Base-by-base conservation (phyloP, 2,329 filamentous ascomycete species). In the Teratosphaeria zuluensis region DNA sequence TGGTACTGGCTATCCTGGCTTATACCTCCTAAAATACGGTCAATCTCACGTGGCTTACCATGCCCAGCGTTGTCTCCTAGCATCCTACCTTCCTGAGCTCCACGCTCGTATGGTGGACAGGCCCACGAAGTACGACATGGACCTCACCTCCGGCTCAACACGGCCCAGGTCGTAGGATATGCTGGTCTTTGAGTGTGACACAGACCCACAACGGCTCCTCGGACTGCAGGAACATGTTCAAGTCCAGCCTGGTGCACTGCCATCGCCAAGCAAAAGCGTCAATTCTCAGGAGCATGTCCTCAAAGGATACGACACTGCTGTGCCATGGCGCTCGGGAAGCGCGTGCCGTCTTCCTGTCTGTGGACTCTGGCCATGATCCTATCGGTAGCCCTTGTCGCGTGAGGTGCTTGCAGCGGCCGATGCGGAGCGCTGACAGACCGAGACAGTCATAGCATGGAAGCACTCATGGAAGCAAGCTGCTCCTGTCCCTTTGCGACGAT, bases 321-420 rank as follows among this genome's bases (percentile, higher is more conserved):
- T 16, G 11, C 35, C 7, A 42, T 42, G 35, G 11, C 35, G n/a
- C 35, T 16, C 12, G 35, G 12, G 1, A 42, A 16, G 35, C n/a
- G 12, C 14, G 11, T 16, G 35, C 35, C 35, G 1, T 42, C 7
- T 42, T 42, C 11, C 35, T 42, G 35, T 16, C n/a, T 12, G 35
- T 16, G n/a, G 79, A 82, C 64, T 81, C 81, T 61, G 80, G 79
- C 51, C 78, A 82, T 63, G 80, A 82, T 62, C 80, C 80, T 1
- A 81, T 80, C 52, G 79, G 80, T 81, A 62, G 33, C 38, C 24
- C 30, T 16, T 19, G 35, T 16, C 16, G 28, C 48, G n/a, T 11
- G 8, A 12, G 8, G 19, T 28, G 24, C n/a, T 9, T 4, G 30
- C 30, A 11, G 51, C 21, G 6, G 32, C 31, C 30, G 33, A 54